Evolutionary conservation across 371 early-diverging fungal species (phyloP), one percentile per base, ranked within the genome.

Genomic region (Mortierella sp.): DNA sequence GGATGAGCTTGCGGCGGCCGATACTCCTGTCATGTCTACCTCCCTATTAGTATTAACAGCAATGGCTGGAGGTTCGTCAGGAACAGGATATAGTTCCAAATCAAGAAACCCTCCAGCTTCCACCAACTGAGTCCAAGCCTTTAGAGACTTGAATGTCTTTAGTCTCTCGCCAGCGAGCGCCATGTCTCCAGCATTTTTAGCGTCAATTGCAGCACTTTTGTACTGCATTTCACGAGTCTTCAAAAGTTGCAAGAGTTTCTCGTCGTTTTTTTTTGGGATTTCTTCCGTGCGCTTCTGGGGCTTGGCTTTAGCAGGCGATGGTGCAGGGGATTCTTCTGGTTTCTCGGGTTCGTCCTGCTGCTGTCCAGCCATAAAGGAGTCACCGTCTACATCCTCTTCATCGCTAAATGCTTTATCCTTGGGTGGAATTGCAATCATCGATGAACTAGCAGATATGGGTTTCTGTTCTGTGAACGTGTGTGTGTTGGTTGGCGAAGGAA

Each of bases 81-180:
- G 79, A 37, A 80, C 51, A 0, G 75, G 70, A 59, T 75, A 80
- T 64, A 80, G 42, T 45, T 74, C 71, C 49, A 67, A 42, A 49
- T 80, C 81, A 10, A 80, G 72, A 45, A 71, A 80, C 6, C 75
- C 81, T 6, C 81, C 81, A 3, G 71, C 68, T 26, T 80, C 75
- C 2, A 80, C 75, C 31, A 75, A 58, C 42, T 53, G 53, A 47
- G 75, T 80, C 68, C 70, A 80, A 13, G 23, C 23, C 56, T 71
- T 67, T 8, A 80, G 10, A 5, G 63, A 32, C 45, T 80, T 80
- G 58, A 60, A 68, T 13, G 53, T 68, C 66, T 68, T 74, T 29
- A 70, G 55, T 56, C 80, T 40, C n/a, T 79, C 75, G 4, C 28
- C 56, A 26, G 80, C 80, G 45, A 74, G 42, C 17, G 47, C 40